Evolutionary conservation across 108 stramenopile species (phyloP).

Genomic region (Aurantiochytrium sp.): DNA sequence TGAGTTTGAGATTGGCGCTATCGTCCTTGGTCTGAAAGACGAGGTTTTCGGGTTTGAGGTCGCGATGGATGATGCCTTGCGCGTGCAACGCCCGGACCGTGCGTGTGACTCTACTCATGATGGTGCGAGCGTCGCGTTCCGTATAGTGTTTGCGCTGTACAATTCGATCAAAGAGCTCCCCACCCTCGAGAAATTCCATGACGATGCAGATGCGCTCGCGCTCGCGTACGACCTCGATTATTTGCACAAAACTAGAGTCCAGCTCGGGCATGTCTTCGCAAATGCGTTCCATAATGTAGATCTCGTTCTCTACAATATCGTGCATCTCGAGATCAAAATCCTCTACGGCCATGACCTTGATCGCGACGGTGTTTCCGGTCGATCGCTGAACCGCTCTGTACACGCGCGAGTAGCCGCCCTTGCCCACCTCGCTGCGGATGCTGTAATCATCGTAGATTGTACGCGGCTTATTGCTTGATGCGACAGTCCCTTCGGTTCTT

Average conservation of each 20-base stretch:
- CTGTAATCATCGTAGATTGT: background rate
- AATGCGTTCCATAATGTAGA: background rate
- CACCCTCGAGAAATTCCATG: conserved; percentile 57
- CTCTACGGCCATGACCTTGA: conserved; percentile 14
- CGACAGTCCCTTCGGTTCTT: background rate
- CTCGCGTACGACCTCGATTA: background rate
- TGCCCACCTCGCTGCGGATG: background rate
- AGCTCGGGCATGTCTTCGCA: background rate
- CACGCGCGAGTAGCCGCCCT: background rate
- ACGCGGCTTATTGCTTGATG: background rate
- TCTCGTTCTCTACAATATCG: conserved; percentile 1
- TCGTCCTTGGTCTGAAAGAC: conserved; percentile 17
- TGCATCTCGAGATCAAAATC: background rate
- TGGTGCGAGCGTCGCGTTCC: conserved; percentile 78
- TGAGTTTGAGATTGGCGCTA: conserved; percentile 42
- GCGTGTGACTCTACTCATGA: conserved; percentile 6
- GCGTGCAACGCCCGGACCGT: conserved; percentile 11
- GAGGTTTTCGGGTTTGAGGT: conserved; percentile 41
- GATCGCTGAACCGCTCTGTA: background rate
- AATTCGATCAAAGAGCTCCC: conserved; percentile 90
- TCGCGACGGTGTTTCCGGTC: background rate
- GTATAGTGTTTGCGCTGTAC: conserved; percentile 76
- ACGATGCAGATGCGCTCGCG: background rate
- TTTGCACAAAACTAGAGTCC: background rate
- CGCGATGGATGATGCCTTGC: conserved; percentile 29